phyloP scores from a whole-genome alignment of 192 early-diverging fungal species.

The Coemansia sp. region DNA sequence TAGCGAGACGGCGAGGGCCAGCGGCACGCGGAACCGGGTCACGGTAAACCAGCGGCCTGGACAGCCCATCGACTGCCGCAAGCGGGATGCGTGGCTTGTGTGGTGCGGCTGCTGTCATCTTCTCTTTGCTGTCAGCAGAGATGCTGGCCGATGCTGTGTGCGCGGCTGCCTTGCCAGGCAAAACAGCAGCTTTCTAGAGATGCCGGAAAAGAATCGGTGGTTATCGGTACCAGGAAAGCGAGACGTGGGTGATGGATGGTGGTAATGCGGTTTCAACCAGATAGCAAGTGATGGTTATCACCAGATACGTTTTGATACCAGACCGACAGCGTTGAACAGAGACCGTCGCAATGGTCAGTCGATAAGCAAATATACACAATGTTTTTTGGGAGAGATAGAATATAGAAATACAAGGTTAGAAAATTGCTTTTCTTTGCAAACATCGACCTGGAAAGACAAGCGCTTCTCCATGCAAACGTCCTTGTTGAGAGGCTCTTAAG shows the following conservation, averaged over 20 bases:
- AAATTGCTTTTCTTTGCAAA: neutral
- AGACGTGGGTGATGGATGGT: neutral
- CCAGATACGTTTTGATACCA: neutral
- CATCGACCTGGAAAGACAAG: neutral
- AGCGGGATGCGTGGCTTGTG: slow-evolving; percentile 45
- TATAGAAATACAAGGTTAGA: slow-evolving; percentile 9
- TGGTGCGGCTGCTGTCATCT: slow-evolving; percentile 27
- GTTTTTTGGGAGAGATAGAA: slow-evolving; percentile 5
- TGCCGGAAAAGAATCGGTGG: neutral
- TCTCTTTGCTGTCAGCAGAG: slow-evolving; percentile 13
- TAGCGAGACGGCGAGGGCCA: slow-evolving; percentile 16
- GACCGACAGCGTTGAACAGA: neutral
- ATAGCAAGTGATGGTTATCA: neutral
- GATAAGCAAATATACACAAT: neutral
- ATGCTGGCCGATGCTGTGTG: slow-evolving; percentile 1
- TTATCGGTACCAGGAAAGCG: neutral
- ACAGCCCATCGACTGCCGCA: slow-evolving; percentile 21
- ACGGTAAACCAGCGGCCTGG: slow-evolving; percentile 34
- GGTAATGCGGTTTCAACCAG: neutral
- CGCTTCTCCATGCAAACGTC: neutral
- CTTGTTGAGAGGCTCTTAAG: neutral
- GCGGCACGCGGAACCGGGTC: slow-evolving; percentile 21
- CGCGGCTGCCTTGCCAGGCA: slow-evolving; percentile 8
- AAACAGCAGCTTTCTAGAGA: slow-evolving; percentile 5
- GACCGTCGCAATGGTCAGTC: too few species aligned